Conservation (phyloP, 225 moss, liverwort and hornwort species). For the Asterella californica region DNA sequence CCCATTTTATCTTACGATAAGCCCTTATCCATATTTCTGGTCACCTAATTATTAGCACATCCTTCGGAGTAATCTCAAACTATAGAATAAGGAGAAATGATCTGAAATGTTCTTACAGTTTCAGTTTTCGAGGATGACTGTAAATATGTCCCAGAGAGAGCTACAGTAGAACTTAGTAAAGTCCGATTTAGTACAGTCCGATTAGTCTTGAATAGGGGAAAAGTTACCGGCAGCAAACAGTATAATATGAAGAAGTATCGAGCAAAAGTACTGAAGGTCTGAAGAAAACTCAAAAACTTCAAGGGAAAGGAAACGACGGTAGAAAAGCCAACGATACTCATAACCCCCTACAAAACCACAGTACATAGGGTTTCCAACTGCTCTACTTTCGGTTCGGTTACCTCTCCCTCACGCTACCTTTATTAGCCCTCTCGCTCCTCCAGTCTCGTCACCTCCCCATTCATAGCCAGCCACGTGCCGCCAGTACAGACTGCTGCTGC, state of each 20-base stretch:
- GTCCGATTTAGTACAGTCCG: neutral
- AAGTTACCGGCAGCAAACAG: neutral
- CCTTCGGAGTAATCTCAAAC: too few relatives aligned
- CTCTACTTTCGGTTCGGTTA: neutral
- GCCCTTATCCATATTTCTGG: too few relatives aligned
- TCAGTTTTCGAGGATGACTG: too few relatives aligned
- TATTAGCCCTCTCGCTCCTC: neutral
- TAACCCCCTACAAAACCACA: neutral
- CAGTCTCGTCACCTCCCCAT: neutral
- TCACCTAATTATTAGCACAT: too few relatives aligned
- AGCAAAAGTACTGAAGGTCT: neutral
- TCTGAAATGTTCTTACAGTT: too few relatives aligned
- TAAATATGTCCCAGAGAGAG: neutral
- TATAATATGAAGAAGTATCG: neutral
- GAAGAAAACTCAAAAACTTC: neutral
- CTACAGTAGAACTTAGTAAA: too few relatives aligned
- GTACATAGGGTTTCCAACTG: neutral
- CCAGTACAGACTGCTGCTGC: neutral
- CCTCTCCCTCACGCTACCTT: conserved; percentile 7
- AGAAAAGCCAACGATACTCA: neutral
- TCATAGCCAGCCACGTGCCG: neutral
- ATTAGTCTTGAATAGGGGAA: neutral
- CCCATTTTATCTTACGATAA: too few relatives aligned
- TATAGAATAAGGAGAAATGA: too few relatives aligned
- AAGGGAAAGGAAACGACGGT: neutral